Base-by-base conservation (phyloP, 2,329 filamentous ascomycete species). In the Exophiala bonariae region DNA sequence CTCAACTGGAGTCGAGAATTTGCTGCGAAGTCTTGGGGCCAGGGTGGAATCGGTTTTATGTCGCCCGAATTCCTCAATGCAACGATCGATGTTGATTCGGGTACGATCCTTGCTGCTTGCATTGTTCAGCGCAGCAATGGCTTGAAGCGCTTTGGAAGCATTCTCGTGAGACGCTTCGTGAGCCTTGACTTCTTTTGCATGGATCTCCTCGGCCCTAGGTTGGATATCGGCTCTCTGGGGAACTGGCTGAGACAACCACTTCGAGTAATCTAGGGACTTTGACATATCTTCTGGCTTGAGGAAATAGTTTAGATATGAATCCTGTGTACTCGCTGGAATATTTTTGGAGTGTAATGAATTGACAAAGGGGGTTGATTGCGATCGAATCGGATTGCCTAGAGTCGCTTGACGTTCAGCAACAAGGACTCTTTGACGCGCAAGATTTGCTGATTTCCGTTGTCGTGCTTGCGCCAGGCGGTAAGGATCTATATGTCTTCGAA, bases 61-160 rank as follows among this genome's bases (percentile, higher is more conserved):
- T 40, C 93, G 83, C 40, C 93, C 93, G 62, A 99, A 96, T 2
- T 82, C 85, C 51, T 91, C 81, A 57, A 99, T 80, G 67, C 91
- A 95, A 52, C 89, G 84, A 58, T 84, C 79, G 59, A 92, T 85
- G 65, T 96, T 96, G 63, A 87, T 82, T 58, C 90, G 85, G 59
- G 85, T 83, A 42, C 82, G 81, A 62, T 96, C 89, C 67, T 86
- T 86, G 57, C 81, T 83, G 66, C 81, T 92, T 59, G 83, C 85
- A 61, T 95, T 90, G 32, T 79, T 78, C 44, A 99, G 73, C 34
- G 81, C 79, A 1, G 89, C 80, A 65, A 99, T 96, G 45, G 91
- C 85, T 55, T 77, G 73, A 55, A 99, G 76, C 8, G 90, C 93
- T 58, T 86, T 82, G 19, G 83, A 71, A 2, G 90, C 90, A 60